Conservation (phyloP, 208 protist genomes). For the Strigomonas galati region DNA sequence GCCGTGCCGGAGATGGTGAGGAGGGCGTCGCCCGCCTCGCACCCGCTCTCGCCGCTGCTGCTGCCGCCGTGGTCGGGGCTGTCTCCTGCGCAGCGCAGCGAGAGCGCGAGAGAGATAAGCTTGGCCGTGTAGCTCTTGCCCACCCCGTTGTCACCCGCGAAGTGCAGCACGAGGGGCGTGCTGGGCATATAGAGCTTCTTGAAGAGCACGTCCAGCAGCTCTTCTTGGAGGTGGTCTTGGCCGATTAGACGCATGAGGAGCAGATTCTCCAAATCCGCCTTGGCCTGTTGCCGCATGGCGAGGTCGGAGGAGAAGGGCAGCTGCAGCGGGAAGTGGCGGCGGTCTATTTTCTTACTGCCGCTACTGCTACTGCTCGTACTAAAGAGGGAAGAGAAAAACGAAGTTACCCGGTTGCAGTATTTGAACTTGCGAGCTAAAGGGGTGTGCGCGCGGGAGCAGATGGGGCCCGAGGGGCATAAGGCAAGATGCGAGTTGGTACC, state of each 20-base stretch:
- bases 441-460: no score
- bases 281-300: slow-evolving; percentile 29
- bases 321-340: slow-evolving; percentile 27
- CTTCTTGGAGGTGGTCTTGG: slow-evolving; percentile 46
- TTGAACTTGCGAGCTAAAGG: neutral
- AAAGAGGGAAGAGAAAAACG: neutral
- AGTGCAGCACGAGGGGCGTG: slow-evolving; percentile 76
- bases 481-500: no score
- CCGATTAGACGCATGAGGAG: slow-evolving; percentile 44
- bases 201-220: slow-evolving; percentile 43
- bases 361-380: neutral
- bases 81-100: slow-evolving; percentile 74
- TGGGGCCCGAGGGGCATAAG: no score
- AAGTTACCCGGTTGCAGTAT: slow-evolving; percentile 4
- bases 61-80: slow-evolving; percentile 67
- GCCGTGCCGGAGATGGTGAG: slow-evolving; percentile 57
- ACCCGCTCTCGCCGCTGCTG: slow-evolving; percentile 19
- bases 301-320: slow-evolving; percentile 50
- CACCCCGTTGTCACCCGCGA: slow-evolving; percentile 85
- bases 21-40: slow-evolving; percentile 61
- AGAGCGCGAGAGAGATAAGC: slow-evolving; percentile 42
- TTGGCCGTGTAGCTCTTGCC: slow-evolving; percentile 65
- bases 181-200: slow-evolving; percentile 52
- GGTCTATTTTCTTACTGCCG: neutral
- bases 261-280: slow-evolving; percentile 42